A percentile compares a stretch with the other conserved stretches of the same genome.
Conservation (phyloP, 2,329 filamentous ascomycete species). For the Pseudocercospora cruenta region DNA sequence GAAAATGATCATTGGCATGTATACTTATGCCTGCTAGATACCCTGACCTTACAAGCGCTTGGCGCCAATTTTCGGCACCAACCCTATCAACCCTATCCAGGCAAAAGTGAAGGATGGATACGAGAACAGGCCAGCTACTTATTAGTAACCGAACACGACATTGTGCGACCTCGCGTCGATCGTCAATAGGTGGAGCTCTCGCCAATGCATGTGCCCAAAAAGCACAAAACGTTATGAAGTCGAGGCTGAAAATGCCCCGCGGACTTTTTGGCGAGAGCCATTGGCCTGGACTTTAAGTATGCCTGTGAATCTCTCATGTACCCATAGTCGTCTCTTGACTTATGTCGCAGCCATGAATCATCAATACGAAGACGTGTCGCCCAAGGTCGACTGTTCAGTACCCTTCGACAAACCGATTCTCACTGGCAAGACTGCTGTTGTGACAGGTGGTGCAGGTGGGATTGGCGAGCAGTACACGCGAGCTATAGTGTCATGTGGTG, state of each 20-base stretch:
- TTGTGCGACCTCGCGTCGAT: background rate
- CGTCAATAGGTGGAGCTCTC: background rate
- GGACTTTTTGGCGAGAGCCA: background rate
- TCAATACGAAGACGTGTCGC: background rate
- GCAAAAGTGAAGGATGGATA: background rate
- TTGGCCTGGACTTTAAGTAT: background rate
- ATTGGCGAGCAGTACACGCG: conserved; percentile 39
- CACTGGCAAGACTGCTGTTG: conserved; percentile 50
- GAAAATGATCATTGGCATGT: background rate
- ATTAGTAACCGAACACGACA: background rate
- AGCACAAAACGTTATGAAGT: background rate
- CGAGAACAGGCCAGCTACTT: background rate
- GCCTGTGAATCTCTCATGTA: background rate
- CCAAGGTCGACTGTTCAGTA: background rate
- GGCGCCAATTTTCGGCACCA: background rate
- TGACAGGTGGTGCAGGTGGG: conserved; percentile 50
- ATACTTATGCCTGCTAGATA: background rate
- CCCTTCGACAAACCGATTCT: conserved; percentile 42
- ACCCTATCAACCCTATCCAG: background rate
- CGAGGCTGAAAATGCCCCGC: background rate
- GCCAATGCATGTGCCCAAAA: background rate
- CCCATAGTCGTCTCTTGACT: background rate
- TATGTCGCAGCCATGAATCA: background rate
- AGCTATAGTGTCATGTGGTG: conserved; percentile 34
- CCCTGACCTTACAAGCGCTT: background rate